phyloP scores from a whole-genome alignment of 768 basidiomycete genomes.

The Phaeolepiota aurea region DNA sequence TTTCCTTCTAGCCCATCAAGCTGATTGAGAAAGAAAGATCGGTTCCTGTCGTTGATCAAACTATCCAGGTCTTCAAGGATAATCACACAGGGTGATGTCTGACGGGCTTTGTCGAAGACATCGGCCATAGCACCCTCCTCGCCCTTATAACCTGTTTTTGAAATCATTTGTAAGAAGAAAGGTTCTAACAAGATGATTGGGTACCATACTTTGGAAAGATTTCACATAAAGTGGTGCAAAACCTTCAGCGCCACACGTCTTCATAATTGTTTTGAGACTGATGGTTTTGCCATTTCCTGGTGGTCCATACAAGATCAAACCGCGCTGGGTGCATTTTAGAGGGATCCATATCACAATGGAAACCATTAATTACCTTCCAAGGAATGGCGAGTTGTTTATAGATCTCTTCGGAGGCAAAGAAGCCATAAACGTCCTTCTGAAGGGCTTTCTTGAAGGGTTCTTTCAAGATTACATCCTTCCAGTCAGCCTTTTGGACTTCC shows the following conservation, averaged over 20 bases:
- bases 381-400: slow-evolving; percentile 73
- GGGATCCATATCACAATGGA: too few species aligned
- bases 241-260: slow-evolving; percentile 51
- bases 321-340: slow-evolving; percentile 38
- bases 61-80: slow-evolving; percentile 60
- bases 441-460: slow-evolving; percentile 58
- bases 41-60: slow-evolving; percentile 67
- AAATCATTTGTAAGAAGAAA: not conserved
- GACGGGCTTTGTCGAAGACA: slow-evolving; percentile 69
- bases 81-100: slow-evolving; percentile 57
- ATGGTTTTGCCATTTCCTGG: slow-evolving; percentile 85
- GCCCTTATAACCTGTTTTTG: slow-evolving; percentile 41
- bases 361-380: slow-evolving; percentile 57
- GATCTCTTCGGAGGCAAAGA: slow-evolving; percentile 66
- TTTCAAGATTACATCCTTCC: slow-evolving; percentile 70
- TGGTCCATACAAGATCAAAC: slow-evolving; percentile 78
- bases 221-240: slow-evolving; percentile 75
- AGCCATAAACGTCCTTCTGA: slow-evolving; percentile 70
- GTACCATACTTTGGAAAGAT: slow-evolving; percentile 52
- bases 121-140: slow-evolving; percentile 60
- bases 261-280: slow-evolving; percentile 78
- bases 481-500: slow-evolving; percentile 56
- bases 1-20: slow-evolving; percentile 75
- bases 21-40: slow-evolving; percentile 86
- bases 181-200: not conserved